Evolutionary conservation across 1,139 yeast species (phyloP).

Genomic region (Nakaseomyces glabratus): DNA sequence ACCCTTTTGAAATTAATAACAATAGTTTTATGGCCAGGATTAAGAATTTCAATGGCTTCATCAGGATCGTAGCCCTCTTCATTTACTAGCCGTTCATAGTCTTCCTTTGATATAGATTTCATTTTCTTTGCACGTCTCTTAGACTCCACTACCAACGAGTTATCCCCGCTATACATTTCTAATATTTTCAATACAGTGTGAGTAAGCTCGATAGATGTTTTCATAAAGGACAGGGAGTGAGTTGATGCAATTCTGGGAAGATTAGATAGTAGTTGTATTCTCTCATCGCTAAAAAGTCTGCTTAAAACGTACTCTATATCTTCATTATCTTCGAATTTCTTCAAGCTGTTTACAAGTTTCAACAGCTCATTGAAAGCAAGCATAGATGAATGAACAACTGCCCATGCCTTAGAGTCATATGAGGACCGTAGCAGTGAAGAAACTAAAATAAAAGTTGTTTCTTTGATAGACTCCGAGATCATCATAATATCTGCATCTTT

Average conservation of each 20-base stretch:
- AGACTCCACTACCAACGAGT: constrained; percentile 46
- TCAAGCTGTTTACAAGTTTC: constrained; percentile 44
- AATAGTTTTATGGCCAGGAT: constrained; percentile 27
- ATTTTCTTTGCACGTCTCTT: constrained; percentile 34
- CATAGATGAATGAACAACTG: constrained; percentile 62
- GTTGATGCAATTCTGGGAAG: constrained; percentile 60
- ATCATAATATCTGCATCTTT: constrained; percentile 23
- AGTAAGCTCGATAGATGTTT: constrained; percentile 55
- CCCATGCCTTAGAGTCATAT: constrained; percentile 41
- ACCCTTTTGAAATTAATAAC: constrained; percentile 42
- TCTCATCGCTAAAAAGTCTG: constrained; percentile 55
- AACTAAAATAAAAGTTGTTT: constrained; percentile 53
- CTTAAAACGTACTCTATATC: constrained; percentile 42
- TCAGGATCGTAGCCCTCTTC: constrained; percentile 39
- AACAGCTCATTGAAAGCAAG: constrained; percentile 60
- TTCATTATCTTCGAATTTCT: constrained; percentile 31
- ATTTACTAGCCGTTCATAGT: constrained; percentile 37
- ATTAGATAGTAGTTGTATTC: constrained; percentile 48
- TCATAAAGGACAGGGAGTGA: constrained; percentile 56
- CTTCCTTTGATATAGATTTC: constrained; percentile 23
- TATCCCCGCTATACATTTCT: constrained; percentile 58
- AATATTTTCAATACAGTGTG: constrained; percentile 59
- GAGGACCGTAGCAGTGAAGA: constrained; percentile 49
- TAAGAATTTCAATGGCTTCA: constrained; percentile 32
- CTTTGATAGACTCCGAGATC: constrained; percentile 59